Conservation (phyloP, 495 filamentous ascomycete genomes). For the Penicillium canariense region DNA sequence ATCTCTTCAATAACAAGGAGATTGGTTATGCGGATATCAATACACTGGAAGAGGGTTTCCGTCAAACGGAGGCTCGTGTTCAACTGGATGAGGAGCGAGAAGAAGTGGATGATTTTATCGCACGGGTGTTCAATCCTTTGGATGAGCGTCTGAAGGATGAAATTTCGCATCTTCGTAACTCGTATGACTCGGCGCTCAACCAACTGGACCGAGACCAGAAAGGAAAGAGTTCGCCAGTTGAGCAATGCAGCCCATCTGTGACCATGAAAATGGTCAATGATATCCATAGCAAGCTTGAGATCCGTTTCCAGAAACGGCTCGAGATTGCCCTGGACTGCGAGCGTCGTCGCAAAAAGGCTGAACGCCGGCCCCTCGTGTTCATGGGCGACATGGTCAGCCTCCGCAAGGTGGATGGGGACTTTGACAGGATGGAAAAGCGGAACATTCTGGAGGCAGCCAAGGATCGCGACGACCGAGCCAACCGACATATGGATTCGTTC, state of each 20-base stretch:
- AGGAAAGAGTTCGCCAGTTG: slow-evolving; percentile 28
- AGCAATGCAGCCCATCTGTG: slow-evolving; percentile 38
- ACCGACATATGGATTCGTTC: slow-evolving; percentile 53
- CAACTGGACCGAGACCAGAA: slow-evolving; percentile 46
- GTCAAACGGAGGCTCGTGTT: slow-evolving; percentile 49
- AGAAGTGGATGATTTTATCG: slow-evolving; percentile 53
- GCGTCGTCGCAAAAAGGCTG: slow-evolving; percentile 50
- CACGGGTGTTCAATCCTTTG: slow-evolving; percentile 50
- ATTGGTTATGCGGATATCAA: slow-evolving; percentile 63
- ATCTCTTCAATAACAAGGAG: slow-evolving; percentile 56
- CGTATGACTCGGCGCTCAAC: slow-evolving; percentile 46
- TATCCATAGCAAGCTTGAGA: slow-evolving; percentile 47
- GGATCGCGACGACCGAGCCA: slow-evolving; percentile 50
- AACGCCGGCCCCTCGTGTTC: slow-evolving; percentile 50
- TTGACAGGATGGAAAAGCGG: slow-evolving; percentile 52
- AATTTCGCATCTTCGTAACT: slow-evolving; percentile 49
- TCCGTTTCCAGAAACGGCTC: slow-evolving; percentile 50
- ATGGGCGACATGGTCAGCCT: slow-evolving; percentile 48
- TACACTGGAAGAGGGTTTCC: slow-evolving; percentile 59
- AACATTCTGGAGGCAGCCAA: slow-evolving; percentile 50
- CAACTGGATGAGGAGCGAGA: slow-evolving; percentile 55
- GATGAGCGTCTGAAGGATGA: slow-evolving; percentile 52
- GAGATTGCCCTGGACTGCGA: slow-evolving; percentile 53
- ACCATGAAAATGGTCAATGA: slow-evolving; percentile 50
- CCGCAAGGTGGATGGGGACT: slow-evolving; percentile 51